These are phyloP conservation scores for Prunus dulcis DNA, from an alignment of 306 rosid genomes.

Conservation along the genomic window DNA sequence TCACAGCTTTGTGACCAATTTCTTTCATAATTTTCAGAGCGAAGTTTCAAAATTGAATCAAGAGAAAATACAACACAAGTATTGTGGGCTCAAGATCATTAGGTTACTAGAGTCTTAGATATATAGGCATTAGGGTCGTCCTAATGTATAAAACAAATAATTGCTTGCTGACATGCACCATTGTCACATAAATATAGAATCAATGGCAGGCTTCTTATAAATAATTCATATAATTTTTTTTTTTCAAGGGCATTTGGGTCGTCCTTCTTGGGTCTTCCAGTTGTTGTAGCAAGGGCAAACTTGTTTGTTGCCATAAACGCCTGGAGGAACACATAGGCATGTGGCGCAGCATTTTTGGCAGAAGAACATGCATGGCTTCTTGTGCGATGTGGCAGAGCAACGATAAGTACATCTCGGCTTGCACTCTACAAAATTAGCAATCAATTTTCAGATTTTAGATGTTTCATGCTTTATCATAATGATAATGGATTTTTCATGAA, in stretches of 20 bases:
- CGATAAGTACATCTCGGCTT: slow-evolving; percentile 57
- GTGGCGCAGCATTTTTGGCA: slow-evolving; percentile 78
- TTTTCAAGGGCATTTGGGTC: slow-evolving; percentile 83
- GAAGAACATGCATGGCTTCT: slow-evolving; percentile 94
- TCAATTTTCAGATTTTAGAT: not conserved
- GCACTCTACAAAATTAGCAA: slow-evolving; percentile 43
- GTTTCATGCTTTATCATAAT: too few species aligned
- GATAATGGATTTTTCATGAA: too few species aligned
- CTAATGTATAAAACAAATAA: not conserved
- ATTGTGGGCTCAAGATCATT: not conserved
- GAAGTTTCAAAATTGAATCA: not conserved
- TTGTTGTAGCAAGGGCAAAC: slow-evolving; percentile 82
- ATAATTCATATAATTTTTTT: not conserved
- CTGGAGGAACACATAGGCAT: slow-evolving; percentile 87
- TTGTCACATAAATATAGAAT: not conserved
- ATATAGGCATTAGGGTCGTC: not conserved
- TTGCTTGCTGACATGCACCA: not conserved
- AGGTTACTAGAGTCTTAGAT: not conserved
- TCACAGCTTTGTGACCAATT: not conserved
- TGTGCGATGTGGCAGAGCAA: slow-evolving; percentile 87
- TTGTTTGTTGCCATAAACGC: slow-evolving; percentile 74
- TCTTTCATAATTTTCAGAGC: not conserved
- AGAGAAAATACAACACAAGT: not conserved
- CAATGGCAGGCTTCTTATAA: not conserved
- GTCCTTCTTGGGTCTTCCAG: slow-evolving; percentile 94